Evolutionary conservation across 306 rosid genomes (phyloP), one percentile per base, ranked within the genome.

Genomic region (Carpinus viminea): DNA sequence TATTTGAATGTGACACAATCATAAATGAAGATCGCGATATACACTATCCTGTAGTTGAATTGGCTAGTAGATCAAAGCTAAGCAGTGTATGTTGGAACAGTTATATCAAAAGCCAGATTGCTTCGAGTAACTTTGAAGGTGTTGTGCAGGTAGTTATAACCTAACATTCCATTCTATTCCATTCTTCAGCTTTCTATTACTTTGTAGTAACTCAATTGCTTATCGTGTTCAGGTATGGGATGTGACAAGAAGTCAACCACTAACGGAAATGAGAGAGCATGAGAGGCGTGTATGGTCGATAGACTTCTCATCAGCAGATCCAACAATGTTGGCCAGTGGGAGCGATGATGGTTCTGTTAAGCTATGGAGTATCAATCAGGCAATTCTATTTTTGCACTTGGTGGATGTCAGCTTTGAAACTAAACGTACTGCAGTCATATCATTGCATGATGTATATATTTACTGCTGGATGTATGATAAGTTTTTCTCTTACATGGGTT

Each of bases 321-420:
- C 99, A 28, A 96, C 99, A 74, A 81, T 96, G 89, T 82, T 96
- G 79, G 98, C 97, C 31, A 96, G 99, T 34, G 99, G 99, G 75
- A 93, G 99, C 52, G 98, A 96, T 34, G 99, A 96, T 70, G 86
- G 96, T 76, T 90, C 91, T 51, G 98, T 96, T 62, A 96, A 96
- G 97, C 97, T 96, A 86, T 96, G 99, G 99, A 96, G 97, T 89
- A 96, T 96, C 93, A 96, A 96, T 93, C 99, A 96, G 99, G 99
- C 97, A 96, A 95, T 91, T 96, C 88, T 92, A 93, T 82, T 96
- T 85, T 93, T 91, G 89, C 96, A 88, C 91, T 94, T 92, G 92
- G 96, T 92, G 97, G 92, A 88, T 94, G 87, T 92, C 97, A 85
- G 94, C 96, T 94, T 94, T 92, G 90, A 91, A 91, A 92, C 94